Evolutionary conservation across 768 basidiomycete genomes (phyloP).

Genomic region (Psilocybe azurescens): DNA sequence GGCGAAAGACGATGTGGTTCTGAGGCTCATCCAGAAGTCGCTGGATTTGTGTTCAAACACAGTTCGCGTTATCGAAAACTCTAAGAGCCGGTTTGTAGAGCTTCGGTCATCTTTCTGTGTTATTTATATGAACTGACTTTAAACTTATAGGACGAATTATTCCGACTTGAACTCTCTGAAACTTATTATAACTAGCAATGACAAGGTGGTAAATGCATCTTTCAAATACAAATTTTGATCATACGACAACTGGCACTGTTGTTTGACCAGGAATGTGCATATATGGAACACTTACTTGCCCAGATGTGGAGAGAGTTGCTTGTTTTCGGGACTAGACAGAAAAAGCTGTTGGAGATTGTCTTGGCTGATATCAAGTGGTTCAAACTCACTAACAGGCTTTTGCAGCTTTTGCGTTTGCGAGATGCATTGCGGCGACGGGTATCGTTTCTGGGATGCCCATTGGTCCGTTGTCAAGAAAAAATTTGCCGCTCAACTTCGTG

Average conservation of each 20-base stretch:
- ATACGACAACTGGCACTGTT: background rate
- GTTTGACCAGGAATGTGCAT: background rate
- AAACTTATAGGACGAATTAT: background rate
- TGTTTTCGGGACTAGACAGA: background rate
- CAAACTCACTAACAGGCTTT: background rate
- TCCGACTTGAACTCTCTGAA: background rate
- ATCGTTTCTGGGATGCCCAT: background rate
- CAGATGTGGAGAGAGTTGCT: background rate
- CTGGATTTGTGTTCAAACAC: background rate
- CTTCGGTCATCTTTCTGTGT: background rate
- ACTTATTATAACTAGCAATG: background rate
- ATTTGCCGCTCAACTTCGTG: background rate
- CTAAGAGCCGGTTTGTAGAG: background rate
- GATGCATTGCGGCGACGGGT: background rate
- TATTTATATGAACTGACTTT: background rate
- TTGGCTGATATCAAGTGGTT: background rate
- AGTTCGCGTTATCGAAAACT: background rate
- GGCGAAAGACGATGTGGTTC: background rate
- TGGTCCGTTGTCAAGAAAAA: background rate
- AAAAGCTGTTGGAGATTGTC: background rate
- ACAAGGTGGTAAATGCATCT: background rate
- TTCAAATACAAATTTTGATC: too few species aligned
- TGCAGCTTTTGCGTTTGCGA: background rate
- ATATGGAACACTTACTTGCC: background rate
- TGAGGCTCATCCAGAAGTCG: background rate